Evolutionary conservation across 1,284 basidiomycete species (phyloP).

Genomic region (Moesziomyces globuligerus): DNA sequence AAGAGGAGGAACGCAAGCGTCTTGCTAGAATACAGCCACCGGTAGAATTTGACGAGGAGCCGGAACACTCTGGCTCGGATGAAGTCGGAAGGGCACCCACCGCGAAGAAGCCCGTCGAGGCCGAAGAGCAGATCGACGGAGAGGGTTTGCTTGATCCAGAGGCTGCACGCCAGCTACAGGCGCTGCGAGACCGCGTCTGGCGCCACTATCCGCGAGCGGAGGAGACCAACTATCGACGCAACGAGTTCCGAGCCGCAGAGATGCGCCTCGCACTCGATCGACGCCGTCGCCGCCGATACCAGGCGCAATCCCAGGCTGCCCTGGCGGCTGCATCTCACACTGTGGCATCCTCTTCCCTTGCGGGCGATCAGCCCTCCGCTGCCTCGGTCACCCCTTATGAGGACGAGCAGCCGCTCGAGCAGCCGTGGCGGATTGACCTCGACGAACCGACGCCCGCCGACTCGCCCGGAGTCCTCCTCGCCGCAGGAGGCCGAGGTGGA

Average conservation of each 20-base stretch:
- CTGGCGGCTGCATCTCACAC: conserved; percentile 4
- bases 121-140: conserved; percentile 26
- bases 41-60: conserved; percentile 22
- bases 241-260: conserved; percentile 57
- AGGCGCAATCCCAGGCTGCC: conserved; percentile 18
- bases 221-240: conserved; percentile 59
- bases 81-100: not conserved
- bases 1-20: conserved; percentile 19
- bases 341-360: not conserved
- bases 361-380: conserved; percentile 29
- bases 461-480: conserved; percentile 56
- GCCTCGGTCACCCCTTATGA: conserved; percentile 44
- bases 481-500: conserved; percentile 82
- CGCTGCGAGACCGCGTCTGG: conserved; percentile 60
- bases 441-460: conserved; percentile 52
- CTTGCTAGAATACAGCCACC: conserved; percentile 14
- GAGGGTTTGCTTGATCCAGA: conserved; percentile 44
- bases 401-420: conserved; percentile 13
- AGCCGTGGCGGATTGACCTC: conserved; percentile 56
- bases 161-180: conserved; percentile 36
- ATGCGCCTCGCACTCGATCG: conserved; percentile 55
- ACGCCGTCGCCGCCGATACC: conserved; percentile 32
- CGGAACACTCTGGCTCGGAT: not conserved
- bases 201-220: conserved; percentile 63
- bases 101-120: conserved; percentile 7